Evolutionary conservation across 441 rosid genomes (phyloP).

Genomic region (Gossypium aridum): DNA sequence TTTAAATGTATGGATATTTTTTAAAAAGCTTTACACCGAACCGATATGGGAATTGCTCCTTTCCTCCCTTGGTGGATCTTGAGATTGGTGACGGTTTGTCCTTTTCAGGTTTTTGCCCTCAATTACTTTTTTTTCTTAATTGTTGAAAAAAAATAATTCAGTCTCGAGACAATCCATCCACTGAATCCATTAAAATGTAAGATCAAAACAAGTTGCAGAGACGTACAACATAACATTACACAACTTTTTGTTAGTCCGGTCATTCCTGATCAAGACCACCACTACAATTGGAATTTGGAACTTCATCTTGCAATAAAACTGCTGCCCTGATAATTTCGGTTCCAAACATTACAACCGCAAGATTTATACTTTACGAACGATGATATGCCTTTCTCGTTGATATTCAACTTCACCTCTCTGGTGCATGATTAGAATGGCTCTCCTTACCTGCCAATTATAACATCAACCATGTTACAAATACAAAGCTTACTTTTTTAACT

Average conservation of each 20-base stretch:
- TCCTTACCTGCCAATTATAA: constrained; percentile 56
- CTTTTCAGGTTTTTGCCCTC: too few relatives aligned
- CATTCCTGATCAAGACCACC: neutral
- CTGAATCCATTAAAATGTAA: neutral
- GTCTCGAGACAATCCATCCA: neutral
- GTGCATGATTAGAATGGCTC: constrained; percentile 92
- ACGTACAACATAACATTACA: neutral
- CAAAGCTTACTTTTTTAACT: neutral
- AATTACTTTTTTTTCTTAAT: too few relatives aligned
- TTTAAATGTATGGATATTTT: too few relatives aligned
- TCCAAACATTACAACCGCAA: neutral
- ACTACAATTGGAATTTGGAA: neutral
- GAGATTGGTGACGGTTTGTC: too few relatives aligned
- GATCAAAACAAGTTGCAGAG: neutral
- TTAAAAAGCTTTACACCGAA: too few relatives aligned
- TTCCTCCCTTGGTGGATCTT: too few relatives aligned
- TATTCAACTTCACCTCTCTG: constrained; percentile 97
- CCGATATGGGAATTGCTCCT: too few relatives aligned
- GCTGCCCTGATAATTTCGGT: neutral
- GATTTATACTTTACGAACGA: constrained; percentile 59
- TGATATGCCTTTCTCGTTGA: constrained; percentile 76
- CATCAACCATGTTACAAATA: neutral
- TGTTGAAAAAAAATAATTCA: neutral
- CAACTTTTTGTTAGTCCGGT: neutral
- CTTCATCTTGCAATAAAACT: neutral